Conservation (phyloP, 441 rosid species). For the Breynia disticha region DNA sequence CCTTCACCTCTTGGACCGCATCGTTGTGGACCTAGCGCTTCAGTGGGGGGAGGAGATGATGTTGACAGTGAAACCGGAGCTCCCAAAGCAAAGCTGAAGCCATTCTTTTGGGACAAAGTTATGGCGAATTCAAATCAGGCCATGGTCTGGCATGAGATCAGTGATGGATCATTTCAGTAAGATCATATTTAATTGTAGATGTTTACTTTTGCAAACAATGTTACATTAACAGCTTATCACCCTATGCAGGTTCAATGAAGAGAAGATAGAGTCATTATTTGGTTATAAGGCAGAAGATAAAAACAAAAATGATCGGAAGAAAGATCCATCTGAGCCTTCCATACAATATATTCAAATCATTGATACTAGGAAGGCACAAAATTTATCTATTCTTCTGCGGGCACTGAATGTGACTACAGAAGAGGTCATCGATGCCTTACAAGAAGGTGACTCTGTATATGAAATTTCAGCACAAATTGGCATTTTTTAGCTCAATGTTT, state of each 20-base stretch:
- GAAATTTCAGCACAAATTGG: no score
- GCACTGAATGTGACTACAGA: conserved; percentile 82
- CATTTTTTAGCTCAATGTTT: no score
- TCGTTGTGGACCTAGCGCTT: conserved; percentile 10
- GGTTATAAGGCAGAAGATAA: conserved; percentile 43
- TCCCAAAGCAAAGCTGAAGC: conserved; percentile 74
- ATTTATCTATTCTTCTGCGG: conserved; percentile 76
- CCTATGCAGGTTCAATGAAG: conserved; percentile 78
- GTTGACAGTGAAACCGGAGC: conserved; percentile 26
- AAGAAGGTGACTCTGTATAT: conserved; percentile 50
- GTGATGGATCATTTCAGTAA: conserved; percentile 94
- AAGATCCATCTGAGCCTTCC: conserved; percentile 28
- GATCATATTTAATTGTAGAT: conserved; percentile 10
- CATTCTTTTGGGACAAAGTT: conserved; percentile 97
- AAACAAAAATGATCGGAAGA: conserved; percentile 36
- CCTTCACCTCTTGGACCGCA: conserved; percentile 39
- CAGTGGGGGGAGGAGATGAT: conserved; percentile 21
- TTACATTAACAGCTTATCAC: background rate
- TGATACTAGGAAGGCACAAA: conserved; percentile 80
- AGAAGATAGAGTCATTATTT: conserved; percentile 86
- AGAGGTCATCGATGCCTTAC: conserved; percentile 77
- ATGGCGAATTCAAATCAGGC: conserved; percentile 69
- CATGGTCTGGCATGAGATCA: conserved; percentile 91
- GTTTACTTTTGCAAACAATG: background rate
- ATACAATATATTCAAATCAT: conserved; percentile 65